These are phyloP conservation scores for Pseudohalonectria lignicola DNA, from an alignment of 2,329 filamentous ascomycete species.

Conservation along the genomic window DNA sequence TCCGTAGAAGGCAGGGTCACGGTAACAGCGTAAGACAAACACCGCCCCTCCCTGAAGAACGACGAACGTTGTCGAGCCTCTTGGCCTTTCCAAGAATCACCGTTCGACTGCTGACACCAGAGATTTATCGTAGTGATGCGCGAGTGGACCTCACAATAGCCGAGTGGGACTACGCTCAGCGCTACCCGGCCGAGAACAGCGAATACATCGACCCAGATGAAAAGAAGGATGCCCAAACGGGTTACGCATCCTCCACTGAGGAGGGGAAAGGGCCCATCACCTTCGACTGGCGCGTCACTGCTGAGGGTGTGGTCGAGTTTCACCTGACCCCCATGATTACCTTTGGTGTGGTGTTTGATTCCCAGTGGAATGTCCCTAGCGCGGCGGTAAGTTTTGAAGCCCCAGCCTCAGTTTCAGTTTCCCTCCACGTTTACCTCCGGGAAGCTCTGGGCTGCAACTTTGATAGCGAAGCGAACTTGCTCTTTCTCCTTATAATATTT, in stretches of 20 bases:
- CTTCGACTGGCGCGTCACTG: neutral
- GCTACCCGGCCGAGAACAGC: neutral
- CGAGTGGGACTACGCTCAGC: neutral
- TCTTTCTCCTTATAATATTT: too few relatives aligned
- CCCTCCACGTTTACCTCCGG: too few relatives aligned
- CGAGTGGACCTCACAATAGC: neutral
- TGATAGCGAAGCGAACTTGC: too few relatives aligned
- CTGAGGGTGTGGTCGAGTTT: neutral
- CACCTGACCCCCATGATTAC: neutral
- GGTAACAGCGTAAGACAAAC: neutral
- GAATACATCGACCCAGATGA: neutral
- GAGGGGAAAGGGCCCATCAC: neutral
- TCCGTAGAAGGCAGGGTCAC: neutral
- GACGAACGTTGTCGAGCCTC: neutral
- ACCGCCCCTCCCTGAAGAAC: neutral
- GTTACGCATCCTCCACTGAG: neutral
- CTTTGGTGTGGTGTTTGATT: neutral
- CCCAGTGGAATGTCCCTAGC: neutral
- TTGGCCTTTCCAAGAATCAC: neutral
- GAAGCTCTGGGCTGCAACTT: too few relatives aligned
- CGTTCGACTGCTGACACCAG: too few relatives aligned
- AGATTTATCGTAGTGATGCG: too few relatives aligned
- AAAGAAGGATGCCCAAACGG: neutral
- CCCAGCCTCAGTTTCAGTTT: too few relatives aligned
- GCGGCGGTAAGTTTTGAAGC: neutral